Evolutionary conservation across 1,139 yeast genomes (phyloP).

Genomic region (Diutina catenulata): DNA sequence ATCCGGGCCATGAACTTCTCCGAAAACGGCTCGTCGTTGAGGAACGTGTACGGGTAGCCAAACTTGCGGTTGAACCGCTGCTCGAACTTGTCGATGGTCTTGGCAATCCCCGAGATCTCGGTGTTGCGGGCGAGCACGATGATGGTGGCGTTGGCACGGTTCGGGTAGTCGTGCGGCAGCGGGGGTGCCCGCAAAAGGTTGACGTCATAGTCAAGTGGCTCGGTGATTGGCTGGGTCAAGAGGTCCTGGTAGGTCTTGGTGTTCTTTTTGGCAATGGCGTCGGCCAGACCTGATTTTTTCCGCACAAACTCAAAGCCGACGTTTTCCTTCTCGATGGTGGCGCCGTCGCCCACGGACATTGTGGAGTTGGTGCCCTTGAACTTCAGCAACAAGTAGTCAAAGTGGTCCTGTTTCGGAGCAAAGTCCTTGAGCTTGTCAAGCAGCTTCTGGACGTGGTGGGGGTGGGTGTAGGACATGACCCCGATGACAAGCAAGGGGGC

Average conservation of each 20-base stretch:
- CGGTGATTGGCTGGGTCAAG: constrained; percentile 22
- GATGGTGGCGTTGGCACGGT: constrained; percentile 61
- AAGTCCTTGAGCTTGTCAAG: too few relatives aligned
- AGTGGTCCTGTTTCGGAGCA: too few relatives aligned
- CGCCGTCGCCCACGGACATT: constrained; percentile 7
- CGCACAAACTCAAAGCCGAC: constrained; percentile 23
- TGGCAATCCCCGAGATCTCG: constrained; percentile 38
- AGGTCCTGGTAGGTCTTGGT: constrained; percentile 20
- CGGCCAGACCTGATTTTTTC: constrained; percentile 16
- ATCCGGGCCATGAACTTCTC: constrained; percentile 40
- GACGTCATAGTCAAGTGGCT: constrained; percentile 38
- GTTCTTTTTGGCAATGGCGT: constrained; percentile 24
- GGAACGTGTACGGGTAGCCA: constrained; percentile 69
- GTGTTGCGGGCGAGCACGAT: constrained; percentile 58
- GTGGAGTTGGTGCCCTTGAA: too few relatives aligned
- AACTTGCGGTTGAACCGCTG: constrained; percentile 54
- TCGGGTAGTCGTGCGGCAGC: constrained; percentile 14
- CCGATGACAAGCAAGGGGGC: too few relatives aligned
- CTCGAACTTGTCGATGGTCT: constrained; percentile 50
- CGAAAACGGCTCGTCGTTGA: constrained; percentile 60
- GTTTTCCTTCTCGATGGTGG: constrained; percentile 12
- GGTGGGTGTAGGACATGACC: too few relatives aligned
- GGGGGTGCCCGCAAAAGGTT: constrained; percentile 25
- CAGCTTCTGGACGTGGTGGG: too few relatives aligned
- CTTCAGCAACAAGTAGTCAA: too few relatives aligned